Conservation (phyloP, 257 asterid genomes). For the Dorcoceras hygrometricum region DNA sequence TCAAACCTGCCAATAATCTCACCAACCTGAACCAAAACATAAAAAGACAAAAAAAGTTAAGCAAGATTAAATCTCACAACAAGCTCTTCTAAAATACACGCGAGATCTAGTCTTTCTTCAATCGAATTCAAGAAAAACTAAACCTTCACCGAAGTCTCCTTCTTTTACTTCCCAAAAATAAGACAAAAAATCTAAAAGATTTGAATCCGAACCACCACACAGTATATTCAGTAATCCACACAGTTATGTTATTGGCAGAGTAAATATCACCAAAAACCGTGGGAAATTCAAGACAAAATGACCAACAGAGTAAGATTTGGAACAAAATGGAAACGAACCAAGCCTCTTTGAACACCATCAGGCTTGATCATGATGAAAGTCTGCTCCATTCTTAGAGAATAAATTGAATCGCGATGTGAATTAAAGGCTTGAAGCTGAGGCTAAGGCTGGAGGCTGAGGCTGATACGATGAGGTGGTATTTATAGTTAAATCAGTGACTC, state of each 20-base stretch:
- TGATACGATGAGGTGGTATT: slow-evolving; percentile 24
- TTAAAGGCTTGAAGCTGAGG: neutral
- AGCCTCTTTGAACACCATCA: slow-evolving; percentile 95
- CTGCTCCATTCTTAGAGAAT: slow-evolving; percentile 68
- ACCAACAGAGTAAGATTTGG: neutral
- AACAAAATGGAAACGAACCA: slow-evolving; percentile 42
- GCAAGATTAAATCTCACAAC: neutral
- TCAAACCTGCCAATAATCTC: slow-evolving; percentile 88
- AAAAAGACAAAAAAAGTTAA: neutral
- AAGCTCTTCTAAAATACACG: neutral
- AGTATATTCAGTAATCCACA: neutral
- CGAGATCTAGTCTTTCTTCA: slow-evolving; percentile 18
- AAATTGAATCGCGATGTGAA: too few relatives aligned
- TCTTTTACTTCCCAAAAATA: neutral
- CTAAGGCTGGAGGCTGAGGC: neutral
- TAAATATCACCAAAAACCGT: neutral
- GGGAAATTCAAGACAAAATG: neutral
- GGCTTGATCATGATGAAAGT: slow-evolving; percentile 99
- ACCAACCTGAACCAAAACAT: slow-evolving; percentile 67
- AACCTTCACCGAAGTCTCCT: neutral
- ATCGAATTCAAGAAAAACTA: neutral
- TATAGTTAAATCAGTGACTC: slow-evolving; percentile 1
- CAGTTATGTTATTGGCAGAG: neutral
- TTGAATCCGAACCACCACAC: neutral
- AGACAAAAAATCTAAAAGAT: neutral